Evolutionary conservation across 306 rosid species (phyloP), one percentile per base, ranked within the genome.

Genomic region (Astragalus membranaceus): DNA sequence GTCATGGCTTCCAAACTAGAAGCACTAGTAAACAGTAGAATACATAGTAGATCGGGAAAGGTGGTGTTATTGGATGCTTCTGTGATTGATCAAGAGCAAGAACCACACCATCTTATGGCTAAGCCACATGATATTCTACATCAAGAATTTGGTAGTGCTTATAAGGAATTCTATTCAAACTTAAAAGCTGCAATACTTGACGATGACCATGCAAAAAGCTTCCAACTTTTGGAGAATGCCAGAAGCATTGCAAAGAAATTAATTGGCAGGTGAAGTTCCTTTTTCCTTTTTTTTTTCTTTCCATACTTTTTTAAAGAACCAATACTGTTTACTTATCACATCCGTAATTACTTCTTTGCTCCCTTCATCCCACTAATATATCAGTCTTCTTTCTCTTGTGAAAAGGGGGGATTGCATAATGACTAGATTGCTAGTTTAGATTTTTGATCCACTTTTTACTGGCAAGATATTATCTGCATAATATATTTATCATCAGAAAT

Each of bases 1-100:
- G 36, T 63, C 46, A 93, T 94, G 97, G 97, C 96, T 75, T 78
- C 88, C 54, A 81, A 82, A 80, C 66, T 91, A 62, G 97, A 94
- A 78, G 87, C 68, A 23, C 42, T 81, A n/a, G 88, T 83, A 67
- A 81, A 76, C 76, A 79, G 58, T 52, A 82, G 90, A 85, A 64
- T 69, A 59, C 82, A 53, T 58, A 56, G 63, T 46, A 86, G 81
- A 75, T 67, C 62, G 4, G 68, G 52, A 63, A 79, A 81, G 74
- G 48, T 42, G 68, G 57, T 14, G 48, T 69, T 56, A 65, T 51
- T 64, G 73, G 82, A 76, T 39, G 39, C 75, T 52, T 17, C 14
- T 26, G 64, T 35, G 37, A 60, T 11, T 51, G 75, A 69, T 43
- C 75, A 70, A 72, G 83, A 77, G n/a, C 75, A 73, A 60, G 81